phyloP scores from a whole-genome alignment of 768 basidiomycete species.

The Lyophyllum semitale region DNA sequence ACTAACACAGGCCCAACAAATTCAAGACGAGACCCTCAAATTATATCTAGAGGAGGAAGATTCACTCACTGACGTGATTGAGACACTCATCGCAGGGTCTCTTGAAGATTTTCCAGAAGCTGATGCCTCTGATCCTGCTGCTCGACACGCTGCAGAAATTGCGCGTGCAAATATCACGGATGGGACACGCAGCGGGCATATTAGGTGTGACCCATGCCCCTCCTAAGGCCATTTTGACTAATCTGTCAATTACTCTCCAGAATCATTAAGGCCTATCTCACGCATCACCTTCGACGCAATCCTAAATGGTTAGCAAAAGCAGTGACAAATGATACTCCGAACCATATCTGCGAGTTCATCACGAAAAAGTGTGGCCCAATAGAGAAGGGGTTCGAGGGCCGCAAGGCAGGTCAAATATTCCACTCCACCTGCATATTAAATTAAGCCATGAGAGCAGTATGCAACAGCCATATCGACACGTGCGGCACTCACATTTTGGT shows the following conservation, averaged over 20 bases:
- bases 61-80: not conserved
- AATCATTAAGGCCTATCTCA: not conserved
- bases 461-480: conserved; percentile 18
- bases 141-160: not conserved
- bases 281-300: not conserved
- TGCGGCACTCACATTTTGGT: conserved; percentile 18
- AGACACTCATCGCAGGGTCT: not conserved
- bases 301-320: not conserved
- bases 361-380: not conserved
- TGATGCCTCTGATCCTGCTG: not conserved
- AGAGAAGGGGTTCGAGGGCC: not conserved
- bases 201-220: not conserved
- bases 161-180: not conserved
- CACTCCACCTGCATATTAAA: not conserved
- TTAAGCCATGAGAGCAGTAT: not conserved
- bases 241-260: not conserved
- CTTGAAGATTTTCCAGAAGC: not conserved
- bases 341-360: not conserved
- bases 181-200: not conserved
- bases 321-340: not conserved
- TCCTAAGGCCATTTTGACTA: not conserved
- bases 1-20: not conserved
- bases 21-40: not conserved
- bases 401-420: not conserved
- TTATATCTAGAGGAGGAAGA: not conserved